Conservation (phyloP, 805 yeast species). For the Monosporozyma aerobia region DNA sequence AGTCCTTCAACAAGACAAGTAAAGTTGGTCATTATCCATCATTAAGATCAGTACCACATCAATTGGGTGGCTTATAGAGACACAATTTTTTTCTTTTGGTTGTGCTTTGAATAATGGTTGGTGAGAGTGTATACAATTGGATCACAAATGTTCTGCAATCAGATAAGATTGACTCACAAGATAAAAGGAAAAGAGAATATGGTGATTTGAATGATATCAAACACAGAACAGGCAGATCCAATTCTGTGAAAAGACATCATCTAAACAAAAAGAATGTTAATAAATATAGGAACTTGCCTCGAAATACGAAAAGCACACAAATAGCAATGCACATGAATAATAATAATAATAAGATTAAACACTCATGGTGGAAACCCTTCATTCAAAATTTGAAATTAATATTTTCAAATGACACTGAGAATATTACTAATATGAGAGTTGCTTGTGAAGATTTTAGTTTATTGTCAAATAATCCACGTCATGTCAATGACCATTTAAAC, state of each 20-base stretch:
- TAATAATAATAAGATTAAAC: background rate
- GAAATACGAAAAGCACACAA: background rate
- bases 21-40: no score
- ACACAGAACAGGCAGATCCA: background rate
- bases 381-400: conserved; percentile 3
- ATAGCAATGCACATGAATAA: background rate
- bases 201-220: conserved; percentile 3
- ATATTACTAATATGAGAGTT: conserved; percentile 14
- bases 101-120: background rate
- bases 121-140: background rate
- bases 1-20: no score
- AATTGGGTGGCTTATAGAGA: background rate
- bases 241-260: background rate
- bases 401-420: conserved; percentile 19
- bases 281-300: background rate
- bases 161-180: background rate
- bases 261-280: background rate
- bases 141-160: background rate
- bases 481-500: background rate
- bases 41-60: background rate
- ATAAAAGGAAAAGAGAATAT: conserved; percentile 2
- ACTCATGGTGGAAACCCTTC: background rate
- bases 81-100: background rate
- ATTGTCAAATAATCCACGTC: background rate
- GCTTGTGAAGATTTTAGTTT: conserved; percentile 15